Percentiles rank a stretch among this genome's conserved stretches.
Conservation (phyloP, 257 asterid species). For the Plantago elongata region DNA sequence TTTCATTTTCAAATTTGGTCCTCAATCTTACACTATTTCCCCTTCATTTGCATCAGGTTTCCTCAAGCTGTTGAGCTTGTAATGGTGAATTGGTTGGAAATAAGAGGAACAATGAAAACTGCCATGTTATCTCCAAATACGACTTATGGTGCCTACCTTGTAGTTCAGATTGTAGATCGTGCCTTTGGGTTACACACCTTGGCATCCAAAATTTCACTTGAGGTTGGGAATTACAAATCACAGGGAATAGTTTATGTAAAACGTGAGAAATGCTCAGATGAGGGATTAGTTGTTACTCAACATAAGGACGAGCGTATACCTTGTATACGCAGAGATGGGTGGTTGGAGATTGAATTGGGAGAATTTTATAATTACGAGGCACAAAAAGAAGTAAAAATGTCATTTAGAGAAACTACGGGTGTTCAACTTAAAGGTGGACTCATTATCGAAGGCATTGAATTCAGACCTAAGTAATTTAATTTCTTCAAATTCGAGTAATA, state of each 20-base stretch:
- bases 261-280: background rate
- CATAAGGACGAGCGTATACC: slow-evolving; percentile 18
- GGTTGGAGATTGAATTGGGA: slow-evolving; percentile 76
- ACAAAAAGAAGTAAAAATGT: slow-evolving; percentile 42
- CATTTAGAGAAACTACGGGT: slow-evolving; percentile 54
- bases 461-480: slow-evolving; percentile 46
- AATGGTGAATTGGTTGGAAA: slow-evolving; percentile 51
- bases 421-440: slow-evolving; percentile 69
- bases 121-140: slow-evolving; percentile 50
- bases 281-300: background rate
- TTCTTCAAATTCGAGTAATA: background rate
- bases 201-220: slow-evolving; percentile 44
- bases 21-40: background rate
- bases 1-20: slow-evolving; percentile 1
- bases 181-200: slow-evolving; percentile 51
- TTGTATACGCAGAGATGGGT: slow-evolving; percentile 50
- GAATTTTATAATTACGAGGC: slow-evolving; percentile 45
- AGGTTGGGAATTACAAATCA: slow-evolving; percentile 28
- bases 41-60: slow-evolving; percentile 20
- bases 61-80: slow-evolving; percentile 29
- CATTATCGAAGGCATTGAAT: slow-evolving; percentile 72
- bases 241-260: slow-evolving; percentile 24
- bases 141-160: slow-evolving; percentile 53
- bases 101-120: slow-evolving; percentile 38
- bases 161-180: slow-evolving; percentile 42